These are phyloP conservation scores for Daedalea quercina DNA, from an alignment of 768 basidiomycete genomes.

Conservation along the genomic window DNA sequence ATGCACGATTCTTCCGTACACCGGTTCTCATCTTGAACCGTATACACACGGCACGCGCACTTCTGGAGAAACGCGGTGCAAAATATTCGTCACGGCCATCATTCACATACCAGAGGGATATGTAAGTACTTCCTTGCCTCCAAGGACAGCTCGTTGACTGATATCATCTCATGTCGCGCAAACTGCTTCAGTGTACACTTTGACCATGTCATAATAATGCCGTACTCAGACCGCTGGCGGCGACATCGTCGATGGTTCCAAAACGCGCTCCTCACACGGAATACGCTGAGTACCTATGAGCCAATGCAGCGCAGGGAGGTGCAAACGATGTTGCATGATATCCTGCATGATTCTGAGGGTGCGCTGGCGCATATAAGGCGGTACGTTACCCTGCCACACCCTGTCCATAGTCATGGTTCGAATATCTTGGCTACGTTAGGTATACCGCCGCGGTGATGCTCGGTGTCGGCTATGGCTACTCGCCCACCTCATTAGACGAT, in stretches of 20 bases:
- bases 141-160: constrained; percentile 17
- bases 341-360: no score
- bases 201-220: constrained; percentile 10
- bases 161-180: not conserved
- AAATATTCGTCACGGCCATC: constrained; percentile 21
- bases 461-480: constrained; percentile 5
- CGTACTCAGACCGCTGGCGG: constrained; percentile 22
- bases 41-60: not conserved
- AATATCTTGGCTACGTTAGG: no score
- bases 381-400: no score
- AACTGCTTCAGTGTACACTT: constrained; percentile 10
- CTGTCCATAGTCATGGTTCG: no score
- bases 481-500: constrained; percentile 8
- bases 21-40: not conserved
- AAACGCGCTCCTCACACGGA: constrained; percentile 3
- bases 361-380: no score
- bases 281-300: constrained; percentile 15
- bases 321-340: no score
- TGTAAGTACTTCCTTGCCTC: constrained; percentile 15
- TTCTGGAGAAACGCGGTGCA: constrained; percentile 18
- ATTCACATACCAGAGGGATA: constrained; percentile 13
- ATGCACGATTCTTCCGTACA: not conserved
- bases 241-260: constrained; percentile 23
- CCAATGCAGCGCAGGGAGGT: constrained; percentile 21
- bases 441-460: constrained; percentile 9